These are phyloP conservation scores for Leptosphaerulina australis DNA, from an alignment of 2,329 filamentous ascomycete genomes.

Conservation along the genomic window DNA sequence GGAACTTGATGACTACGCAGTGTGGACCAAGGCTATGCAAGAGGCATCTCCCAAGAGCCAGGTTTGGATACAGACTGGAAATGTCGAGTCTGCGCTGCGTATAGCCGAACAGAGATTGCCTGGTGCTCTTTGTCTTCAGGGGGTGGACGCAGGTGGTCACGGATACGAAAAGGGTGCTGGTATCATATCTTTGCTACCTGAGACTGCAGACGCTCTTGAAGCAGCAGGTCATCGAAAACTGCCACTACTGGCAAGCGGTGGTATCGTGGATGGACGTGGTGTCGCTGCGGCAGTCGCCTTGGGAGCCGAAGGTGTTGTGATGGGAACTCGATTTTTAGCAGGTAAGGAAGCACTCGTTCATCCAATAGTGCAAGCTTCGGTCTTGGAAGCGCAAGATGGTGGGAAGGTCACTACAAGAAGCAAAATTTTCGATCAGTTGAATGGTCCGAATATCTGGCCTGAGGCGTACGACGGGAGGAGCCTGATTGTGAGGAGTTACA, in stretches of 20 bases:
- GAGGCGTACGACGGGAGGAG: conserved; percentile 62
- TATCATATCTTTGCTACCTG: conserved; percentile 64
- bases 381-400: conserved; percentile 57
- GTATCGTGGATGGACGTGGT: conserved; percentile 64
- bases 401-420: conserved; percentile 57
- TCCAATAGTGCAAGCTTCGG: conserved; percentile 53
- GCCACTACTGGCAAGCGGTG: conserved; percentile 62
- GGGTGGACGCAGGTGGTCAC: conserved; percentile 69
- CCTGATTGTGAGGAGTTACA: conserved; percentile 60
- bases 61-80: conserved; percentile 68
- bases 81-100: conserved; percentile 60
- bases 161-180: conserved; percentile 63
- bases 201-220: conserved; percentile 58
- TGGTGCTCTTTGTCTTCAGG: conserved; percentile 68
- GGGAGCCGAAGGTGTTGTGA: conserved; percentile 60
- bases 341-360: conserved; percentile 54
- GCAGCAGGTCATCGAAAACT: conserved; percentile 33
- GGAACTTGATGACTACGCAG: conserved; percentile 47
- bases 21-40: conserved; percentile 45
- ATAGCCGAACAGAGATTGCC: conserved; percentile 56
- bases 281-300: conserved; percentile 63
- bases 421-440: conserved; percentile 59
- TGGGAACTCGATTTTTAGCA: conserved; percentile 71
- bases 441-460: conserved; percentile 65
- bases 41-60: conserved; percentile 46